phyloP scores from a whole-genome alignment of 306 rosid genomes.

The Macrotyloma uniflorum region DNA sequence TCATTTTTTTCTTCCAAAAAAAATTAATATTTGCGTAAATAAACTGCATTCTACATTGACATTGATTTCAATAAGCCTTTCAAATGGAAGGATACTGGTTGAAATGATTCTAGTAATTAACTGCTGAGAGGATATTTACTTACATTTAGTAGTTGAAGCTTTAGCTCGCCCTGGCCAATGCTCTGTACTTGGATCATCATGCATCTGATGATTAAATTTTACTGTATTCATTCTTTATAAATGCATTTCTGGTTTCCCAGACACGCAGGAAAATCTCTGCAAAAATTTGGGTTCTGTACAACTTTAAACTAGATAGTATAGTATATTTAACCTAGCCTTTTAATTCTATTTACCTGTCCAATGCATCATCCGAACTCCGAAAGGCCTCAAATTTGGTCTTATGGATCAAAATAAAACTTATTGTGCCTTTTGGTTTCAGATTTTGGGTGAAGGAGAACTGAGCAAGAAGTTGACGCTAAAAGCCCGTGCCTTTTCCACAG shows the following conservation, averaged over 20 bases:
- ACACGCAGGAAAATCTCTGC: not conserved
- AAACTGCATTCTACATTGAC: conserved; percentile 21
- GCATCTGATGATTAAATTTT: not conserved
- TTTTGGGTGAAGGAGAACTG: conserved; percentile 84
- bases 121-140: conserved; percentile 2
- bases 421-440: conserved; percentile 50
- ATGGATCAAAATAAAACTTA: conserved; percentile 3
- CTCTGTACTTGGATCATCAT: not conserved
- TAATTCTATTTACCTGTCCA: conserved; percentile 18
- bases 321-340: conserved; percentile 22
- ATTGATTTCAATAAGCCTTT: conserved; percentile 27
- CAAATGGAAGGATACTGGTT: conserved; percentile 21
- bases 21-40: not conserved
- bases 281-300: not conserved
- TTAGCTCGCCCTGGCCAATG: not conserved
- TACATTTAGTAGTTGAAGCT: conserved; percentile 4
- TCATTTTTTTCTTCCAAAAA: conserved; percentile 5
- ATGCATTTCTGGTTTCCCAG: conserved; percentile 11
- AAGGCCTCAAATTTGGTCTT: not conserved
- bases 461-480: conserved; percentile 76
- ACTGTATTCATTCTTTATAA: not conserved
- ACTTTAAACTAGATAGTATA: not conserved
- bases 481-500: conserved; percentile 83
- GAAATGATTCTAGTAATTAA: conserved; percentile 19
- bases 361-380: not conserved